Base-by-base conservation (phyloP, 2,329 filamentous ascomycete species). In the Diaporthe ilicicola region DNA sequence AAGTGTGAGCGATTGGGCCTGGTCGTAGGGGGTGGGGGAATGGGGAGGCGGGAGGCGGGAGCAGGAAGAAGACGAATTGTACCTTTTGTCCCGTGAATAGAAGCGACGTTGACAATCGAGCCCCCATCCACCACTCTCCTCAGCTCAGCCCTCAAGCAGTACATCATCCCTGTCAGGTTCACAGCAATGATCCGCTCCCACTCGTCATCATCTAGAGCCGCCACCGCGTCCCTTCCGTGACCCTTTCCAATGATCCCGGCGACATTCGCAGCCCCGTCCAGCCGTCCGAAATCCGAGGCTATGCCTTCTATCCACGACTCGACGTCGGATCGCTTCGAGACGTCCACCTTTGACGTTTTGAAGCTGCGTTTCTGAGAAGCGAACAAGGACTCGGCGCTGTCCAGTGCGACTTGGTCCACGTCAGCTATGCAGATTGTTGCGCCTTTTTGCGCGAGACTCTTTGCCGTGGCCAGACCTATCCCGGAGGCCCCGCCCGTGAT, bases 51-150 rank as follows among this genome's bases (percentile, higher is more conserved):
- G 19, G 15, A 15, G 12, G 17, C 8, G 61, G 15, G 22, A 19
- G 51, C 27, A 15, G 27, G 39, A 62, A 27, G 44, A 59, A 53
- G 56, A 50, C 27, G 66, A 64, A 37, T 59, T 61, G 54, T 76
- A 74, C 79, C 78, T 27, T 81, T 77, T 37, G 79, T 77, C 62
- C 88, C 88, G 46, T 87, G 84, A 42, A 86, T 85, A 54, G 85
- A 88, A 32, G 85, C 82, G 34, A 87, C 82, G 76, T 89, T 90
- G 67, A 91, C 89, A 75, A 91, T 89, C 71, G 87, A 88, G 9
- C 87, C 87, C 1, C 85, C 83, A 7, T 83, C 77, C 27, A 81
- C 79, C 59, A 89, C 82, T 50, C 82, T 81, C 46, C 77, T 77
- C 51, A 86, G 79, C 77, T 85, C 78, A 39, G 83, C 84, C 48